phyloP scores from a whole-genome alignment of 2,329 filamentous ascomycete genomes.

The Samsoniella hepiali region DNA sequence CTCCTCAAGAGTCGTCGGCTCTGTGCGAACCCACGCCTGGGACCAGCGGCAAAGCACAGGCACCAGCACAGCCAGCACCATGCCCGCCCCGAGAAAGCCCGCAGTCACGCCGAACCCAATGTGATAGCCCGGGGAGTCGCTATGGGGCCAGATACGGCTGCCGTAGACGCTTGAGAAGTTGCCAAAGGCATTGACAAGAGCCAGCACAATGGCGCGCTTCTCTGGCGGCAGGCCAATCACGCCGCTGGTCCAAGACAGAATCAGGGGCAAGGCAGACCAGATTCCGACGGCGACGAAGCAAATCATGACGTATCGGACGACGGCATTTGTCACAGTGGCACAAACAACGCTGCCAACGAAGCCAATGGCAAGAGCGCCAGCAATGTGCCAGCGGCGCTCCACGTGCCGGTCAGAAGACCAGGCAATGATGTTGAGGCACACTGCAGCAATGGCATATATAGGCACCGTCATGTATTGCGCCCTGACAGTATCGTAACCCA shows the following conservation, averaged over 20 bases:
- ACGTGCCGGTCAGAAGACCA: slow-evolving; percentile 24
- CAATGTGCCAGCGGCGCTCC: slow-evolving; percentile 26
- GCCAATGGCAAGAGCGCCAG: slow-evolving; percentile 22
- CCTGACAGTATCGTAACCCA: slow-evolving; percentile 43
- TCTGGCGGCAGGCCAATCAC: slow-evolving; percentile 28
- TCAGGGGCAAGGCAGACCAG: slow-evolving; percentile 27
- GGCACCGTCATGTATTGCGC: slow-evolving; percentile 47
- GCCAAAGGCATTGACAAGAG: slow-evolving; percentile 32
- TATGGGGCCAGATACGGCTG: slow-evolving; percentile 30
- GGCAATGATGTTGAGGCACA: slow-evolving; percentile 26
- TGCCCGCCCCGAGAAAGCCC: slow-evolving; percentile 27
- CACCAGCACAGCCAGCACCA: slow-evolving; percentile 25
- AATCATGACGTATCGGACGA: slow-evolving; percentile 31
- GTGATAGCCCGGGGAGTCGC: slow-evolving; percentile 27
- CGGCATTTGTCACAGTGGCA: slow-evolving; percentile 23
- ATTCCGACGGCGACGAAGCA: slow-evolving; percentile 28
- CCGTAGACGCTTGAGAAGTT: slow-evolving; percentile 33
- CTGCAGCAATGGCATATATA: slow-evolving; percentile 30
- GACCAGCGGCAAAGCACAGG: slow-evolving; percentile 24
- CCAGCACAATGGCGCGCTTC: slow-evolving; percentile 33
- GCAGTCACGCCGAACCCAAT: slow-evolving; percentile 31
- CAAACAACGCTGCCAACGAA: slow-evolving; percentile 24
- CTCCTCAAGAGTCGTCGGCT: background rate
- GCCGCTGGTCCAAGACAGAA: slow-evolving; percentile 30
- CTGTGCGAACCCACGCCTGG: background rate